These are phyloP conservation scores for Alternaria rosae DNA, from an alignment of 2,329 filamentous ascomycete genomes.

Conservation along the genomic window DNA sequence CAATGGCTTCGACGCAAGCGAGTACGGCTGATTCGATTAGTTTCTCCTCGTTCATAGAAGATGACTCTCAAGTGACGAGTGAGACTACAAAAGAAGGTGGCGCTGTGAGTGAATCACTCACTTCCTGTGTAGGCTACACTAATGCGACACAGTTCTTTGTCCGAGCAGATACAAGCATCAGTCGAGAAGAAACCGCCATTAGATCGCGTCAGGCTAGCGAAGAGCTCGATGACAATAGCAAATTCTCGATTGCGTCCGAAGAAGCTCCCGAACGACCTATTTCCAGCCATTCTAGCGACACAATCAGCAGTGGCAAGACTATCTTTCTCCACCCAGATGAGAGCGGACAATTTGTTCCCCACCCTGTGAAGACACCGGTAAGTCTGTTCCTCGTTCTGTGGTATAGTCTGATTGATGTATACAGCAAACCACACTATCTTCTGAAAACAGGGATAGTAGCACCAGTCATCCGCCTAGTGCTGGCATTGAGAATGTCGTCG, in stretches of 20 bases:
- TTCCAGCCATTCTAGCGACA: background rate
- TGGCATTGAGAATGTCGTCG: constrained; percentile 24
- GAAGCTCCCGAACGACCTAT: background rate
- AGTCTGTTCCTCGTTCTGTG: background rate
- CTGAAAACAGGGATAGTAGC: background rate
- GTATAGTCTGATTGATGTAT: background rate
- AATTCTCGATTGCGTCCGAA: background rate
- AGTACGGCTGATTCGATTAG: background rate
- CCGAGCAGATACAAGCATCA: background rate
- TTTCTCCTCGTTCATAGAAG: background rate
- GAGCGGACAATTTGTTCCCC: background rate
- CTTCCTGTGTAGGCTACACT: background rate
- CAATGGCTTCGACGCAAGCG: background rate
- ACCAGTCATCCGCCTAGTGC: constrained; percentile 16
- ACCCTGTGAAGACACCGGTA: background rate
- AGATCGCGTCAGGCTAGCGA: background rate
- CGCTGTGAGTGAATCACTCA: background rate
- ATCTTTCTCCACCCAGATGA: background rate
- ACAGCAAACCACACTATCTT: background rate
- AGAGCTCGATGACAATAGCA: background rate
- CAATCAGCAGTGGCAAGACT: background rate
- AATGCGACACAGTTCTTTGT: background rate
- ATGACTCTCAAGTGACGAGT: background rate
- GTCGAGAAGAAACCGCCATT: background rate
- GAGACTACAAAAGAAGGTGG: background rate